A percentile compares a stretch with the other conserved stretches of the same genome.
Conservation (phyloP, 2,329 filamentous ascomycete genomes). For the Aspergillus udagawae region DNA sequence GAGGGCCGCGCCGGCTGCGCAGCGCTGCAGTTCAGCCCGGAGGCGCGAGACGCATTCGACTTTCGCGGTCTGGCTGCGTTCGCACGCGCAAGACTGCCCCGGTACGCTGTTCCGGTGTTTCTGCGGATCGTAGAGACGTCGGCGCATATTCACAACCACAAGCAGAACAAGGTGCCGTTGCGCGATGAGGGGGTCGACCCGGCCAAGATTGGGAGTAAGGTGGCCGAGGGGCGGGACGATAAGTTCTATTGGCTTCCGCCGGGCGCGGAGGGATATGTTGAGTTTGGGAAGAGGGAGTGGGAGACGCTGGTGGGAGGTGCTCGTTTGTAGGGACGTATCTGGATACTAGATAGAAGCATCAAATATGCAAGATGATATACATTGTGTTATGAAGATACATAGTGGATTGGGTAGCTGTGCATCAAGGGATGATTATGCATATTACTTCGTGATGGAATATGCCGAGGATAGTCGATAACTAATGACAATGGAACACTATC, state of each 20-base stretch:
- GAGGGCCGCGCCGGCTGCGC: conserved; percentile 66
- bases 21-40: conserved; percentile 53
- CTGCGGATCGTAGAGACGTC: conserved; percentile 55
- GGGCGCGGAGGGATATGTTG: conserved; percentile 51
- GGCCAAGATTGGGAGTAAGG: conserved; percentile 42
- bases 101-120: conserved; percentile 73
- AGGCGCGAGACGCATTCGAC: conserved; percentile 50
- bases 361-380: no score
- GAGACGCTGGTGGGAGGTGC: conserved; percentile 45
- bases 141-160: conserved; percentile 61
- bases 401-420: not conserved
- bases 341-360: not conserved
- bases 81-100: conserved; percentile 58
- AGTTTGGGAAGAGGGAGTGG: conserved; percentile 60
- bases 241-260: conserved; percentile 50
- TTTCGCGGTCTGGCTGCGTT: conserved; percentile 59
- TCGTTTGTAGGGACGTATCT: conserved; percentile 36
- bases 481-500: no score
- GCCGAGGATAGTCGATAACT: no score
- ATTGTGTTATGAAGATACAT: no score
- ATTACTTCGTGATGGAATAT: not conserved
- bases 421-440: not conserved
- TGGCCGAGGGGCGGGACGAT: conserved; percentile 42
- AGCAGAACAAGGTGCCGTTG: conserved; percentile 72
- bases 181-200: conserved; percentile 64